Percentiles rank a stretch among this genome's conserved stretches.
Evolutionary conservation across 257 asterid species (phyloP).

Genomic region (Misopates orontium): DNA sequence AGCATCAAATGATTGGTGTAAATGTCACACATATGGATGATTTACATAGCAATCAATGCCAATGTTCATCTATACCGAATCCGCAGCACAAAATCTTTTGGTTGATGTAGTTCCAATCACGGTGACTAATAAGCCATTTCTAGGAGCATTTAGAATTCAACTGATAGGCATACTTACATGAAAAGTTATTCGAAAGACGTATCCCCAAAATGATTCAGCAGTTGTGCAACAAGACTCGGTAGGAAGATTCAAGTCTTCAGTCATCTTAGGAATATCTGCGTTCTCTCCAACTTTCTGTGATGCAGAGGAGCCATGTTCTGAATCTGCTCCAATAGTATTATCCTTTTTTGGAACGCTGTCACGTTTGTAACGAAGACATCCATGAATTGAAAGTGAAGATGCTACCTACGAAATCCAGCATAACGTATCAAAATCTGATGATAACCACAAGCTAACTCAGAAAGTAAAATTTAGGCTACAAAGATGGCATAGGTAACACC

Average conservation of each 20-base stretch:
- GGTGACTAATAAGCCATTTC: neutral
- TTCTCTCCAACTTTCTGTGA: constrained; percentile 44
- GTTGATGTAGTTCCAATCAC: neutral
- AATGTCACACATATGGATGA: too few relatives aligned
- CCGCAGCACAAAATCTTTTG: neutral
- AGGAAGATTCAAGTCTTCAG: constrained; percentile 31
- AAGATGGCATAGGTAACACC: too few relatives aligned
- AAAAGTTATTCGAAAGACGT: constrained; percentile 64
- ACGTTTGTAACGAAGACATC: constrained; percentile 42
- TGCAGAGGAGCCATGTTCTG: constrained; percentile 49
- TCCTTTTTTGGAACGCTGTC: constrained; percentile 33
- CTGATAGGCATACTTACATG: constrained; percentile 51
- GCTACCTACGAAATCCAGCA: constrained; percentile 53
- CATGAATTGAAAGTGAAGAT: constrained; percentile 60
- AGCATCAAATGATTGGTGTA: too few relatives aligned
- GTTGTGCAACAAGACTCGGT: constrained; percentile 38
- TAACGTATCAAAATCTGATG: constrained; percentile 24
- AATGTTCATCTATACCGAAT: too few relatives aligned
- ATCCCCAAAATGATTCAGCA: constrained; percentile 63
- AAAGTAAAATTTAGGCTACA: neutral
- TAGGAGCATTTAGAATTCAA: neutral
- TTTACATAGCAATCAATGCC: too few relatives aligned
- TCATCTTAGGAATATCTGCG: too few relatives aligned
- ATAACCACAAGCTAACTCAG: neutral
- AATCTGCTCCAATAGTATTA: constrained; percentile 32